Conservation (phyloP, 345 rosid species). For the Kandelia obovata region DNA sequence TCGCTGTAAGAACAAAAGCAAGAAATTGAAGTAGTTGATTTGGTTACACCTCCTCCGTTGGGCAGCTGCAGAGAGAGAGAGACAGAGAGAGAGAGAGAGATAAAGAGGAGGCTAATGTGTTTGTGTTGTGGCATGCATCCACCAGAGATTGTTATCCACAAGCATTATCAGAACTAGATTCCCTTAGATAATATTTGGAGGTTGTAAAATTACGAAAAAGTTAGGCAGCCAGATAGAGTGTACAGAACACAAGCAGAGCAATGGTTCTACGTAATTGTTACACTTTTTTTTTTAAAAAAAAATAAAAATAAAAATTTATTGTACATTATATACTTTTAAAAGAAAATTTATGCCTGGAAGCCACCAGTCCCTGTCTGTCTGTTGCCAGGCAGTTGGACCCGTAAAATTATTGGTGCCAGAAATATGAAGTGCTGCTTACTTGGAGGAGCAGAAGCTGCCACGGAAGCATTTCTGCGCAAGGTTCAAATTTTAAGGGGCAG, state of each 20-base stretch:
- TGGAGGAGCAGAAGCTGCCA: conserved; percentile 28
- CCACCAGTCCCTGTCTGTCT: too few species aligned
- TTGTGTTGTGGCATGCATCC: conserved; percentile 28
- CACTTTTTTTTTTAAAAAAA: too few species aligned
- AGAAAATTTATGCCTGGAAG: too few species aligned
- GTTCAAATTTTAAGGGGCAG: too few species aligned
- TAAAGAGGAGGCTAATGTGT: neutral
- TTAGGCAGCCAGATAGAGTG: neutral
- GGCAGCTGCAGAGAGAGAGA: conserved; percentile 3
- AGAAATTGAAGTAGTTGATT: neutral
- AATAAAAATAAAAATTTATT: too few species aligned
- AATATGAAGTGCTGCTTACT: neutral
- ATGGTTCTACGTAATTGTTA: too few species aligned
- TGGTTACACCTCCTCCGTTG: conserved; percentile 11
- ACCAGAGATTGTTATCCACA: conserved; percentile 56
- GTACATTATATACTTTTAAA: too few species aligned
- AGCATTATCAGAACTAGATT: conserved; percentile 32
- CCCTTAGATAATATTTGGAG: conserved; percentile 25
- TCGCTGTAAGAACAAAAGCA: neutral
- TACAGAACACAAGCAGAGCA: too few species aligned
- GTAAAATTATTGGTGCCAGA: conserved; percentile 10
- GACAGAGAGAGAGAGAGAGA: too few species aligned
- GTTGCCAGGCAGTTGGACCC: too few species aligned
- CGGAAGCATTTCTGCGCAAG: conserved; percentile 9
- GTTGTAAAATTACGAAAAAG: conserved; percentile 1